Base-by-base conservation (phyloP, 768 basidiomycete species). In the Mycena belliarum region DNA sequence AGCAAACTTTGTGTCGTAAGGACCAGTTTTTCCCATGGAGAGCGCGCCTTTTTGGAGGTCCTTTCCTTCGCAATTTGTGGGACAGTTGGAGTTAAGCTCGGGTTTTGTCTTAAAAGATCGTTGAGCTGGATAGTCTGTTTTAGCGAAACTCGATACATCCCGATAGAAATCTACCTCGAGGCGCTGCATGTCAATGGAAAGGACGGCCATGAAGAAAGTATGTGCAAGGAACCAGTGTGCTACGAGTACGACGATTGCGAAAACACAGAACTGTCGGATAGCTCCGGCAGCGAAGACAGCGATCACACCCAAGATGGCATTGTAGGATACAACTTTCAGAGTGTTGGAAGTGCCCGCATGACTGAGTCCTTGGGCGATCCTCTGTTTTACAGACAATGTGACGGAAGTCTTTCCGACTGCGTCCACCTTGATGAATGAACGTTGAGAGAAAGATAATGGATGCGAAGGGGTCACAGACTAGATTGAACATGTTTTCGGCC, bases 171-270 rank as follows among this genome's bases (percentile, higher is more conserved):
- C 47, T 65, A 85, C 88, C 76, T 96, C 96, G 24, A 99, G 74
- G 44, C 96, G 85, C 64, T 97, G 95, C 44, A 98, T 86, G 75
- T 99, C 96, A 64, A 99, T 97, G 0, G 93, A 94, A 23, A 99
- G 76, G 25, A 97, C 94, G 8, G 95, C 91, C 62, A 95, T 79
- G 74, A 96, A 98, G 75, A 98, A 96, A 0, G 94, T 97, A 68
- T 97, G 93, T 16, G 96, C 89, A 59, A 98, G 81, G 75, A 95
- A 96, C 94, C 94, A 98, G 70, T 98, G 95, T 16, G 94, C 95
- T 28, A 98, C 89, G 21, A 98, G 81, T 12, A 98, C 93, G 23
- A 98, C 93, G 42, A 94, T 87, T 0, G 94, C 93, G 69, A 98
- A 98, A 4, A 86, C 80, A 71, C 95, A 96, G 68, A 98, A 96